Percentiles rank a stretch among this genome's conserved stretches.
phyloP scores from a whole-genome alignment of 208 protist genomes.

The Acanthamoeba royreba region DNA sequence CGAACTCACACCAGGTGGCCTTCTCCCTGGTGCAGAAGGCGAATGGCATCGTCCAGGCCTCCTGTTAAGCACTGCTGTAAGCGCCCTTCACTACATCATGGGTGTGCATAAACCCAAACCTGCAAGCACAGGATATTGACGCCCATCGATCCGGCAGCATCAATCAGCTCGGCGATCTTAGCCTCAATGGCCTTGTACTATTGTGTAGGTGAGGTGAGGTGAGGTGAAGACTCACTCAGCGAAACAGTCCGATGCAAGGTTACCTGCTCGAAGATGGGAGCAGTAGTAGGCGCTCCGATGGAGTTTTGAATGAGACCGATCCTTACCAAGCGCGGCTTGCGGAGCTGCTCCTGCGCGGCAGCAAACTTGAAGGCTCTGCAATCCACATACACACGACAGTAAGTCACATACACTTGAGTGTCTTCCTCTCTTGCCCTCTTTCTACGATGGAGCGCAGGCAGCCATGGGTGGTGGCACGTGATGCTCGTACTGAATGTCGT shows the following conservation, averaged over 20 bases:
- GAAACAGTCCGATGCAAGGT: too few species aligned
- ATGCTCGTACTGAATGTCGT: not conserved
- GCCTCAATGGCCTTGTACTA: slow-evolving; percentile 76
- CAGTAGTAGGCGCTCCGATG: slow-evolving; percentile 76
- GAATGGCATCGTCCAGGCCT: slow-evolving; percentile 77
- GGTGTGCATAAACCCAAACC: slow-evolving; percentile 59
- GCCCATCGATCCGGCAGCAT: slow-evolving; percentile 74
- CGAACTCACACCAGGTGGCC: slow-evolving; percentile 83
- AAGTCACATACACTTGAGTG: not conserved
- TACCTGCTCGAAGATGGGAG: slow-evolving; percentile 78
- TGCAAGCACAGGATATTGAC: slow-evolving; percentile 86
- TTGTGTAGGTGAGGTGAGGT: too few species aligned
- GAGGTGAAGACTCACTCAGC: too few species aligned
- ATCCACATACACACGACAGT: not conserved
- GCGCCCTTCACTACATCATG: slow-evolving; percentile 59
- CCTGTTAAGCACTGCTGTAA: not conserved
- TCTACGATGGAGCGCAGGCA: not conserved
- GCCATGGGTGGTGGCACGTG: not conserved
- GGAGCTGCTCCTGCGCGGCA: not conserved
- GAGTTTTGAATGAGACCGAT: slow-evolving; percentile 84
- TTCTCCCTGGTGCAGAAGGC: slow-evolving; percentile 86
- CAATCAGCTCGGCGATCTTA: slow-evolving; percentile 72
- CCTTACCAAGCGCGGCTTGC: slow-evolving; percentile 74
- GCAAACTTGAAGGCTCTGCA: not conserved
- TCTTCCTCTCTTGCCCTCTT: not conserved